These are phyloP conservation scores for Fagus sylvatica DNA, from an alignment of 306 rosid genomes.

Conservation along the genomic window DNA sequence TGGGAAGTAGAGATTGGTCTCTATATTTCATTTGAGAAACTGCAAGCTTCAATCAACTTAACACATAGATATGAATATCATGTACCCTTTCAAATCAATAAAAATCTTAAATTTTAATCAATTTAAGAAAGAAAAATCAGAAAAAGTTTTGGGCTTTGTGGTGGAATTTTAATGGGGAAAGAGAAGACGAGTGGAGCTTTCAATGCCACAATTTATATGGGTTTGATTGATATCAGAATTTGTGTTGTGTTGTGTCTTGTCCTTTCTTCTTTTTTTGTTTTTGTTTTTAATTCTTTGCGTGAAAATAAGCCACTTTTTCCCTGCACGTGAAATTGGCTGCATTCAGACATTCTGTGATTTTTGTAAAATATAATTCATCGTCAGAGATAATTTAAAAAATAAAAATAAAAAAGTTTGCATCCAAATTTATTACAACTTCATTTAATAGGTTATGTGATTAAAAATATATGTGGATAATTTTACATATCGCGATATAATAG, in stretches of 20 bases:
- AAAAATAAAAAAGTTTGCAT: too few species aligned
- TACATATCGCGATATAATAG: too few species aligned
- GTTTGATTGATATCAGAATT: neutral
- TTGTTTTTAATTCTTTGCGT: neutral
- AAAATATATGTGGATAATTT: too few species aligned
- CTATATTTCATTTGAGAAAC: conserved; percentile 37
- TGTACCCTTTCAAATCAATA: neutral
- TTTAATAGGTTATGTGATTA: too few species aligned
- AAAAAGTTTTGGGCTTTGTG: conserved; percentile 9
- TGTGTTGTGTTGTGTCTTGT: neutral
- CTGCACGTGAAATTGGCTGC: neutral
- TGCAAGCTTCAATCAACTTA: conserved; percentile 11
- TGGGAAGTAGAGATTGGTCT: conserved; percentile 15
- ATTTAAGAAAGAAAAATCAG: neutral
- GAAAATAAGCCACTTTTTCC: neutral
- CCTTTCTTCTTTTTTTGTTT: neutral
- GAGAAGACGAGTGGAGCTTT: conserved; percentile 26
- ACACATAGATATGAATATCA: neutral
- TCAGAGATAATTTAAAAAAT: too few species aligned
- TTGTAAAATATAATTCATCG: too few species aligned
- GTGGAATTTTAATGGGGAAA: conserved; percentile 23
- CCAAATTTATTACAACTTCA: too few species aligned
- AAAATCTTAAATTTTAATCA: neutral
- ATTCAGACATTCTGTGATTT: too few species aligned
- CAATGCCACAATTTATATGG: conserved; percentile 30